phyloP scores from a whole-genome alignment of 495 filamentous ascomycete genomes.

The Talaromyces proteolyticus region DNA sequence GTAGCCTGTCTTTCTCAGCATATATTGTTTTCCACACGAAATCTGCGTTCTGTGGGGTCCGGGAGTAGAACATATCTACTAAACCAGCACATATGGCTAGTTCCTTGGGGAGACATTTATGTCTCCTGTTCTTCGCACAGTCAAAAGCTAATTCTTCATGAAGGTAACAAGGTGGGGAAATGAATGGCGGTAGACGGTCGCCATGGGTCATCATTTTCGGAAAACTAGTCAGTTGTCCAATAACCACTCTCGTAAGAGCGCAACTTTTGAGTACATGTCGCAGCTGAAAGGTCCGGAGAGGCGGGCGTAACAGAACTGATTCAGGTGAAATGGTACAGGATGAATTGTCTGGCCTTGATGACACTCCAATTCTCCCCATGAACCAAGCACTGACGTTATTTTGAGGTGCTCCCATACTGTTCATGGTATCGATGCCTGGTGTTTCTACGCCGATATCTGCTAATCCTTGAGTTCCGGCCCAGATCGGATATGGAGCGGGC shows the following conservation, averaged over 20 bases:
- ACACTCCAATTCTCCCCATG: not conserved
- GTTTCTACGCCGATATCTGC: not conserved
- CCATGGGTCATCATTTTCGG: constrained; percentile 6
- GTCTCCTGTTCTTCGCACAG: not conserved
- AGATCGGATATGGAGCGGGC: not conserved
- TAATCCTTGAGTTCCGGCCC: not conserved
- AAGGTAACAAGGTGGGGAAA: constrained; percentile 1
- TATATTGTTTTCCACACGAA: constrained; percentile 6
- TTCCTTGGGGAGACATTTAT: constrained; percentile 2
- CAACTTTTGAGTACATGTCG: constrained; percentile 2
- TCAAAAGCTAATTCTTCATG: constrained; percentile 5
- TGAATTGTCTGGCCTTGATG: not conserved
- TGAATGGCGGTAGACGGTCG: constrained; percentile 4
- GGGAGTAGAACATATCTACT: constrained; percentile 6
- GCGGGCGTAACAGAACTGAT: not conserved
- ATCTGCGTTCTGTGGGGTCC: constrained; percentile 2
- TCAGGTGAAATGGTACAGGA: not conserved
- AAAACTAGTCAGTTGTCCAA: constrained; percentile 1
- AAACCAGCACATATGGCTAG: constrained; percentile 6
- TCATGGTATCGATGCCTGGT: not conserved
- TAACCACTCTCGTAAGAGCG: not conserved
- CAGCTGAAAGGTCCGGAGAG: not conserved
- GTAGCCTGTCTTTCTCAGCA: constrained; percentile 3
- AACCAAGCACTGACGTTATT: not conserved
- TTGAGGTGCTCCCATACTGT: not conserved